A percentile compares a stretch with the other conserved stretches of the same genome.
Evolutionary conservation across 31 red algal genomes (phyloP).

Genomic region (Asparagopsis taxiformis): DNA sequence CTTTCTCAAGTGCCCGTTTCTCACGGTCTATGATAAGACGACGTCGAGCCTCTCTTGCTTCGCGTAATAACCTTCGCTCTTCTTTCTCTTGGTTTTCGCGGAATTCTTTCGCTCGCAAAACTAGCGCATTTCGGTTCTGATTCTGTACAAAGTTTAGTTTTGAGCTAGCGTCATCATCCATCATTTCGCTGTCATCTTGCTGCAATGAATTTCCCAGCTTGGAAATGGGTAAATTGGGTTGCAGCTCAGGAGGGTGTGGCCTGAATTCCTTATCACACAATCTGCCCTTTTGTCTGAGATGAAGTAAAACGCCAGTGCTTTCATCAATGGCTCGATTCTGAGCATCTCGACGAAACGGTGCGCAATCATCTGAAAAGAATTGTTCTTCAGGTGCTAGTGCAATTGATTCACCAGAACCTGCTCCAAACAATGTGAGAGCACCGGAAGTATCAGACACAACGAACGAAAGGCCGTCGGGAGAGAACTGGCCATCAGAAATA

Average conservation of each 20-base stretch:
- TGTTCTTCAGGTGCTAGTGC: slow-evolving; percentile 83
- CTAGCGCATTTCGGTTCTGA: slow-evolving; percentile 30
- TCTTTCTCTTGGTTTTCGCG: slow-evolving; percentile 65
- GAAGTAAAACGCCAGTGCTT: slow-evolving; percentile 51
- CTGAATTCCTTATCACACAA: slow-evolving; percentile 76
- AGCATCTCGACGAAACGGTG: slow-evolving; percentile 53
- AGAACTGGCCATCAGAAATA: slow-evolving; percentile 77
- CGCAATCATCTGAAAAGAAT: slow-evolving; percentile 79
- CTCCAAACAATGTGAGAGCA: slow-evolving; percentile 68
- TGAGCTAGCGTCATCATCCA: background rate
- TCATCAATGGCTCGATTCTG: slow-evolving; percentile 66
- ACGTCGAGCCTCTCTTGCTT: slow-evolving; percentile 39
- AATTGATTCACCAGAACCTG: slow-evolving; percentile 54
- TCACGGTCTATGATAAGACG: slow-evolving; percentile 46
- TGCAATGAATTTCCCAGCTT: slow-evolving; percentile 1
- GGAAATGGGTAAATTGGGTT: slow-evolving; percentile 26
- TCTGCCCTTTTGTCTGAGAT: slow-evolving; percentile 56
- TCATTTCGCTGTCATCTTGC: background rate
- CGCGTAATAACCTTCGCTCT: slow-evolving; percentile 43
- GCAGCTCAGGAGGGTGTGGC: slow-evolving; percentile 71
- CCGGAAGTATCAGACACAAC: slow-evolving; percentile 83
- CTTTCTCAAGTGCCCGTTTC: slow-evolving; percentile 35
- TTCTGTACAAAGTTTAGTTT: slow-evolving; percentile 5
- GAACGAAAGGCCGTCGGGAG: slow-evolving; percentile 78
- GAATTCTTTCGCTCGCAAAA: slow-evolving; percentile 60